Base-by-base conservation (phyloP, 2,329 filamentous ascomycete genomes). In the Fusarium liriodendri region DNA sequence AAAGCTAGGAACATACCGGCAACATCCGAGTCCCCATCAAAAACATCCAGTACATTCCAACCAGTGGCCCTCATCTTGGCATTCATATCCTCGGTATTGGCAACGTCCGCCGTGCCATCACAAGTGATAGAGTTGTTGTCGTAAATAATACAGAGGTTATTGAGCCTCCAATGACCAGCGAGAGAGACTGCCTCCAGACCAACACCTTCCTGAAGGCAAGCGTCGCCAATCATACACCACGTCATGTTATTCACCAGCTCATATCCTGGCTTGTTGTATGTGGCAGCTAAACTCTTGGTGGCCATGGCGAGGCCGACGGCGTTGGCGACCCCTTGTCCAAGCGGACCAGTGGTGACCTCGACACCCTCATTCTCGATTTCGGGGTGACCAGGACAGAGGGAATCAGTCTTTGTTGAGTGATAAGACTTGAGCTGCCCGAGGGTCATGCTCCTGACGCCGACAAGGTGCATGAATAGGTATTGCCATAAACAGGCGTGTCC, bases 111-210 rank as follows among this genome's bases (percentile, higher is more conserved):
- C 2, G 84, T 85, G 2, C 89, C 89, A 67, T 90, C 89, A 73
- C 89, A 90, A 6, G 88, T 90, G 55, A 91, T 82, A 72, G 89
- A 86, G 78, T 91, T 90, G 79, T 91, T 90, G 73, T 91, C 89
- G 72, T 91, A 91, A 50, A 90, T 87, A 29, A 91, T 79, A 3
- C 85, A 85, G 3, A 91, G 80, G 77, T 91, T 91, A 79, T 88
- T 86, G 13, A 91, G 82, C 69, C 83, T 84, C 78, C 85, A 84
- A 76, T 90, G 88, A 1, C 89, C 89, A 6, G 89, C 89, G 6
- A 89, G 84, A 5, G 85, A 85, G 55, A 91, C 85, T 0, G 89
- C 86, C 76, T 91, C 89, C 2, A 90, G 81, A 0, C 83, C 86
- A 2, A 91, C 88, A 29, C 89, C 89, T 77, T 91, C 89, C 72